Evolutionary conservation across 169 alveolate genomes (phyloP).

Genomic region (Eimeria necatrix): DNA sequence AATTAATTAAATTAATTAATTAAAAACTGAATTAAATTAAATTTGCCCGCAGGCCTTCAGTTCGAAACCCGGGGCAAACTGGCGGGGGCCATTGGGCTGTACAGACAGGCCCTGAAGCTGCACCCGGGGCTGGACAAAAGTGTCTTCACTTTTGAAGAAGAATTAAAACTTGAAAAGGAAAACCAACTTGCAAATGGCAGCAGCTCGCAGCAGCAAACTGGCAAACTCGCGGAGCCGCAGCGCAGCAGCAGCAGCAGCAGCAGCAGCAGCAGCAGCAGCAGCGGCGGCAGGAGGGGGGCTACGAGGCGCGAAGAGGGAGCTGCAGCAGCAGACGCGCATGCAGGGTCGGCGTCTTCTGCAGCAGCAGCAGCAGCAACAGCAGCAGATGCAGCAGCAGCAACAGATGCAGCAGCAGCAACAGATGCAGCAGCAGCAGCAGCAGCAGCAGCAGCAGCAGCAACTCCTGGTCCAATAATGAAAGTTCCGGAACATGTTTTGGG

Average conservation of each 20-base stretch:
- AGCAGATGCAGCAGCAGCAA: too few relatives aligned
- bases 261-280: background rate
- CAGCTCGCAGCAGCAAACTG: background rate
- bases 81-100: conserved; percentile 58
- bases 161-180: background rate
- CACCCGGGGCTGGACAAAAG: conserved; percentile 56
- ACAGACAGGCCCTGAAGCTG: conserved; percentile 55
- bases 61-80: conserved; percentile 31
- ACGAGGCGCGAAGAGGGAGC: background rate
- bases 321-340: background rate
- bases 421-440: background rate
- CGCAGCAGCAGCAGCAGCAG: background rate
- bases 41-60: conserved; percentile 34
- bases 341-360: too few relatives aligned
- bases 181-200: background rate
- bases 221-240: background rate
- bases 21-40: too few relatives aligned
- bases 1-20: too few relatives aligned
- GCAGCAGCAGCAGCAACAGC: too few relatives aligned
- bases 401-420: too few relatives aligned
- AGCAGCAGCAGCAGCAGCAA: background rate
- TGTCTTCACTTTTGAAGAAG: conserved; percentile 6
- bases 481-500: background rate
- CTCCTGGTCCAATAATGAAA: background rate
- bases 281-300: conserved; percentile 6